phyloP scores from a whole-genome alignment of 2,329 filamentous ascomycete genomes.

The Hirsutella minnesotensis region DNA sequence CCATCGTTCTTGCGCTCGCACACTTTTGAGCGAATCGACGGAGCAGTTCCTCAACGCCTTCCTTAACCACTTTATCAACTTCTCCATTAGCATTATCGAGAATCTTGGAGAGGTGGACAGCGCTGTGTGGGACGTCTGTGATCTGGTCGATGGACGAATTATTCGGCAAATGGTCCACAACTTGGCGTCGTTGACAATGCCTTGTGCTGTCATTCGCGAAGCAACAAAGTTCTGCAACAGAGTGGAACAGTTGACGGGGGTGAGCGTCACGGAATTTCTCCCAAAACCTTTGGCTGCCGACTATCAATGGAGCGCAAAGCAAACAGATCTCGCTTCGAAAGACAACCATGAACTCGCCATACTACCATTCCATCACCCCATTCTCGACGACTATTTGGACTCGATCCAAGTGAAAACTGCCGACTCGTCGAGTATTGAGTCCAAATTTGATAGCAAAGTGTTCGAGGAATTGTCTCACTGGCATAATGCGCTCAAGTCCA shows the following conservation, averaged over 20 bases:
- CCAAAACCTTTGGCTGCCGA: neutral
- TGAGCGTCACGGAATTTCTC: neutral
- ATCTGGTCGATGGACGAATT: conserved; percentile 20
- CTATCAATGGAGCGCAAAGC: neutral
- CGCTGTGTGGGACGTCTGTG: conserved; percentile 16
- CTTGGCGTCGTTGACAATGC: conserved; percentile 1
- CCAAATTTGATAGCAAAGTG: conserved; percentile 16
- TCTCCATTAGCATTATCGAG: conserved; percentile 10
- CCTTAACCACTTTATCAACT: conserved; percentile 9
- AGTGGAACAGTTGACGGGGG: neutral
- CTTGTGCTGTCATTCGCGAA: neutral
- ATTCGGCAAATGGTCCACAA: conserved; percentile 11
- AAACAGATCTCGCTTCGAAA: neutral
- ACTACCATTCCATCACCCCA: conserved; percentile 33
- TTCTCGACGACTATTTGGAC: conserved; percentile 32
- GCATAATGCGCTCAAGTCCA: conserved; percentile 45
- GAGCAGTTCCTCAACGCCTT: neutral
- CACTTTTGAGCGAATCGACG: neutral
- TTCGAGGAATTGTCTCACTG: conserved; percentile 44
- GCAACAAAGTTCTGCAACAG: neutral
- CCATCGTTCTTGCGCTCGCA: conserved; percentile 9
- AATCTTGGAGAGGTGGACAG: neutral
- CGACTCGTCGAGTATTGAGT: conserved; percentile 11
- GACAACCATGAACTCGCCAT: conserved; percentile 12
- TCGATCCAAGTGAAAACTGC: conserved; percentile 25